phyloP scores from a whole-genome alignment of 768 basidiomycete species.

The Suillus variegatus region DNA sequence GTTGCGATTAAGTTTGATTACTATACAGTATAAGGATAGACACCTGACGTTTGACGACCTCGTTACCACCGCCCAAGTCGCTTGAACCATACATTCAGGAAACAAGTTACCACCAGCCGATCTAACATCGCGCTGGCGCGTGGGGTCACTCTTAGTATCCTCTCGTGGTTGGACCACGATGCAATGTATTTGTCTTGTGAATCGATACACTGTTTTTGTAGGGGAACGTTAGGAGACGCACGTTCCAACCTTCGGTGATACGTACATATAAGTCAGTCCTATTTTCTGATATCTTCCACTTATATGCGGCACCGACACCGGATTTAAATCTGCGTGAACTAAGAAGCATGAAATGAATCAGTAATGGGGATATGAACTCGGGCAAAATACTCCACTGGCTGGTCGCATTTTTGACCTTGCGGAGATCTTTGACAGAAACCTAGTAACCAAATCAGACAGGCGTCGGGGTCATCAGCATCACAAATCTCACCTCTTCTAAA shows the following conservation, averaged over 20 bases:
- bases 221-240: constrained; percentile 2
- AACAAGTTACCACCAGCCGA: constrained; percentile 53
- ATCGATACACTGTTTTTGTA: constrained; percentile 45
- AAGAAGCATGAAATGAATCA: constrained; percentile 9
- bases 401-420: constrained; percentile 46
- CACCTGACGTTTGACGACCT: not conserved
- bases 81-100: constrained; percentile 54
- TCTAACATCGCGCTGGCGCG: constrained; percentile 45
- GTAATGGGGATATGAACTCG: not conserved
- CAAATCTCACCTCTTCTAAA: constrained; percentile 39
- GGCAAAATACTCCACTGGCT: constrained; percentile 44
- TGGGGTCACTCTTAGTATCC: constrained; percentile 41
- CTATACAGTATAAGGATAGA: constrained; percentile 7
- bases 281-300: constrained; percentile 54
- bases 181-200: constrained; percentile 49
- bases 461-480: not conserved
- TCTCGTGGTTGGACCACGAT: constrained; percentile 43
- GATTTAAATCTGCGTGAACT: constrained; percentile 60
- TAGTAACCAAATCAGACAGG: constrained; percentile 13
- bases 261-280: constrained; percentile 48
- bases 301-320: constrained; percentile 46
- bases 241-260: not conserved
- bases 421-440: constrained; percentile 48
- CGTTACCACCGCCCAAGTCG: constrained; percentile 44
- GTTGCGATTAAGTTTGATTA: constrained; percentile 7